These are phyloP conservation scores for Pseudozyma hubeiensis DNA, from an alignment of 1,284 basidiomycete species.

Conservation along the genomic window DNA sequence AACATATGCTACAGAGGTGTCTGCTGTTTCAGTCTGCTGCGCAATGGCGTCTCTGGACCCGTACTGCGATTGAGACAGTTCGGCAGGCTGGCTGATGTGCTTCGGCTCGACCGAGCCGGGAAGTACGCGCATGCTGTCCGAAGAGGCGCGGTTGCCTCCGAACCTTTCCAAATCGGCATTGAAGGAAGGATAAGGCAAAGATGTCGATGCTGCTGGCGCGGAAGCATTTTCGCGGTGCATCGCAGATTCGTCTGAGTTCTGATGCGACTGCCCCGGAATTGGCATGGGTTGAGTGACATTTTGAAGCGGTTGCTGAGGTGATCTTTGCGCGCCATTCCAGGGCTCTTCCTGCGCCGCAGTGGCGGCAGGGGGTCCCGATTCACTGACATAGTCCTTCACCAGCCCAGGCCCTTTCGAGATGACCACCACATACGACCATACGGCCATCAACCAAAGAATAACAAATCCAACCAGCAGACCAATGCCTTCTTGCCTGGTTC, in stretches of 20 bases:
- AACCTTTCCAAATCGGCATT: slow-evolving; percentile 37
- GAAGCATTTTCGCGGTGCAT: not conserved
- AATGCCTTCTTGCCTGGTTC: slow-evolving; percentile 41
- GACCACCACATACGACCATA: slow-evolving; percentile 61
- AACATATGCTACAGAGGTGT: slow-evolving; percentile 9
- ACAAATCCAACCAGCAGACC: slow-evolving; percentile 57
- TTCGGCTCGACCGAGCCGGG: slow-evolving; percentile 42
- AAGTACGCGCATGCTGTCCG: slow-evolving; percentile 47
- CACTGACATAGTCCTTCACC: slow-evolving; percentile 54
- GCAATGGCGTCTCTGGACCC: slow-evolving; percentile 9
- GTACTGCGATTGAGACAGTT: slow-evolving; percentile 15
- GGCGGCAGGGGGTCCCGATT: slow-evolving; percentile 28
- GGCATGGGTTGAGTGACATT: slow-evolving; percentile 12
- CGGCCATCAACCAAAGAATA: slow-evolving; percentile 56
- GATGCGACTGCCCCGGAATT: slow-evolving; percentile 11
- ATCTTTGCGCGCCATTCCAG: not conserved
- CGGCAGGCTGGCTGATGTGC: slow-evolving; percentile 3
- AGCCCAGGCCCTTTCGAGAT: slow-evolving; percentile 57
- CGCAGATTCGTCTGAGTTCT: not conserved
- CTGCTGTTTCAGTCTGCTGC: slow-evolving; percentile 10
- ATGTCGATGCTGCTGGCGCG: slow-evolving; percentile 1
- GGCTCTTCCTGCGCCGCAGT: no score
- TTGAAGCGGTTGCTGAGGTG: slow-evolving; percentile 9
- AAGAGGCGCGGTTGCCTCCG: slow-evolving; percentile 32
- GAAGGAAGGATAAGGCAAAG: slow-evolving; percentile 32